Percentiles rank a stretch among this genome's conserved stretches.
Evolutionary conservation across 441 rosid genomes (phyloP).

Genomic region (Gossypium lobatum): DNA sequence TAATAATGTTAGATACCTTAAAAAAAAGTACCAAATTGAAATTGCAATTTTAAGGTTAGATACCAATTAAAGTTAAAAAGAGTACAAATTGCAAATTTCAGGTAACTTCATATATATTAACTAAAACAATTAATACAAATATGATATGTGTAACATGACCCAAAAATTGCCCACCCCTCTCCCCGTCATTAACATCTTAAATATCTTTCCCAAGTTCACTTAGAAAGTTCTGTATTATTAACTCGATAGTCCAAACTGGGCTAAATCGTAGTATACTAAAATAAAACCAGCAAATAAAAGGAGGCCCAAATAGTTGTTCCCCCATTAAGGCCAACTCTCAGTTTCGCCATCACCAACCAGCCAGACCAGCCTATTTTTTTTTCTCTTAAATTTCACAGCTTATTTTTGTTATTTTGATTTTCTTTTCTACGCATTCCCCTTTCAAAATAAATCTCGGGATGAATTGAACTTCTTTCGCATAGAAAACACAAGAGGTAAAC

Average conservation of each 20-base stretch:
- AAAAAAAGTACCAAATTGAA: background rate
- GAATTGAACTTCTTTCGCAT: background rate
- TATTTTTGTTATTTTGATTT: background rate
- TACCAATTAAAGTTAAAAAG: background rate
- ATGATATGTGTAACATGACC: background rate
- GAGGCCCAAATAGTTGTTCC: constrained; percentile 2
- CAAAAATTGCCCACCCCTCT: background rate
- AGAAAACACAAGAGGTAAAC: background rate
- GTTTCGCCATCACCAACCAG: background rate
- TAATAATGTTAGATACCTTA: background rate
- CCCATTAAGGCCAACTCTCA: background rate
- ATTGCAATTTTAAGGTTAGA: background rate
- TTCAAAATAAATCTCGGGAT: background rate
- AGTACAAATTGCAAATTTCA: background rate
- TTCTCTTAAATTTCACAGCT: background rate
- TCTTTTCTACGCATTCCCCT: background rate
- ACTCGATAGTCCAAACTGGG: background rate
- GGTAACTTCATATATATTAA: background rate
- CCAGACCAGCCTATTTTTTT: background rate
- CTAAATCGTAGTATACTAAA: background rate
- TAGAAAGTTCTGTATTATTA: background rate
- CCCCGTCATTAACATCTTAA: background rate
- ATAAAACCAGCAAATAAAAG: background rate
- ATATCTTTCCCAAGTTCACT: background rate
- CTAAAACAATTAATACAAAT: too few relatives aligned